phyloP scores from a whole-genome alignment of 306 rosid genomes.

The Vicia villosa region DNA sequence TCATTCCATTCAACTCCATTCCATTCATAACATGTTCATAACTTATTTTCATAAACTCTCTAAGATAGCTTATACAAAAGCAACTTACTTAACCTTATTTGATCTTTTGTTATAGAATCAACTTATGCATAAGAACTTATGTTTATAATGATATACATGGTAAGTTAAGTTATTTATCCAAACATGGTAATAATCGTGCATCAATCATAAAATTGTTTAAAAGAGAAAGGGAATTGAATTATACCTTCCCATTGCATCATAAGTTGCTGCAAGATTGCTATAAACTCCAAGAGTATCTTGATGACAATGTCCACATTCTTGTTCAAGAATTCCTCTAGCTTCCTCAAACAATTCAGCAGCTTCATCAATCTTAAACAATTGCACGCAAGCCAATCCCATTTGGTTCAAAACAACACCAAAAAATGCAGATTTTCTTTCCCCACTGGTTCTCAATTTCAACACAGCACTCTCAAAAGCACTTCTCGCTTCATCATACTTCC shows the following conservation, averaged over 20 bases:
- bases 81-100: not conserved
- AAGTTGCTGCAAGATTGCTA: constrained; percentile 98
- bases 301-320: constrained; percentile 94
- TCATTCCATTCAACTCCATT: not conserved
- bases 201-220: constrained; percentile 2
- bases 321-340: constrained; percentile 91
- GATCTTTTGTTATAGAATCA: not conserved
- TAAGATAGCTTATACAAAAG: not conserved
- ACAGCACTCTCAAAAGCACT: constrained; percentile 81
- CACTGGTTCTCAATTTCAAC: constrained; percentile 81
- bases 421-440: constrained; percentile 96
- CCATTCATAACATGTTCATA: not conserved
- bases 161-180: not conserved
- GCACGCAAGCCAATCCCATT: constrained; percentile 98
- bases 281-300: constrained; percentile 97
- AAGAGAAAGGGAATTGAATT: not conserved
- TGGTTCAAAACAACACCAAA: constrained; percentile 98
- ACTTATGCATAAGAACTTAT: not conserved
- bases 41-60: not conserved
- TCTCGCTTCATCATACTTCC: constrained; percentile 84
- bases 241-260: constrained; percentile 99
- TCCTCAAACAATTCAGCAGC: constrained; percentile 97
- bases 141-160: not conserved
- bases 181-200: constrained; percentile 13
- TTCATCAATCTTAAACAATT: constrained; percentile 95